Conservation (phyloP, 106 monocot genomes). For the Dendrobium officinale region DNA sequence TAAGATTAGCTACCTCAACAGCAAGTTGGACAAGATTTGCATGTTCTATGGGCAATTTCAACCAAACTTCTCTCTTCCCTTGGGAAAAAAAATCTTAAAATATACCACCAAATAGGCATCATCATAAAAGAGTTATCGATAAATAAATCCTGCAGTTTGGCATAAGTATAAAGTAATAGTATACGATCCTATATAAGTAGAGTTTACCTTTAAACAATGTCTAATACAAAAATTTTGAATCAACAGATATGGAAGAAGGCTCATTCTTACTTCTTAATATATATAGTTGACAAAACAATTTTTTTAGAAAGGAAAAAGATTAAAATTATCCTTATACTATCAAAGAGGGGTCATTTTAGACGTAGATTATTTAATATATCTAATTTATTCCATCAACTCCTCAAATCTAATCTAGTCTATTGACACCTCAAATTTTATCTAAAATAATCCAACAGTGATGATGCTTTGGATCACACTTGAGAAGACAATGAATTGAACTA, state of each 20-base stretch:
- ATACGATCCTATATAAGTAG: background rate
- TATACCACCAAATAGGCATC: no score
- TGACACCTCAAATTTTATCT: no score
- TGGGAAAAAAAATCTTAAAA: constrained; percentile 13
- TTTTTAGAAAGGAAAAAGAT: no score
- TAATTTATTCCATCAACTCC: no score
- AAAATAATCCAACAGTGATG: no score
- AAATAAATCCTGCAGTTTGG: background rate
- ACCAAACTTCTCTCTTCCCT: constrained; percentile 78
- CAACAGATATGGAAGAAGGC: background rate
- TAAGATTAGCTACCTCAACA: constrained; percentile 48
- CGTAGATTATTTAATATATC: no score
- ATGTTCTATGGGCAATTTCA: constrained; percentile 74
- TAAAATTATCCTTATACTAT: no score
- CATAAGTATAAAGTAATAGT: background rate
- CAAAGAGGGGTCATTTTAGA: no score
- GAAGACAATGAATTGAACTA: no score
- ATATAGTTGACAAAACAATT: background rate
- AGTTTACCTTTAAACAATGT: background rate
- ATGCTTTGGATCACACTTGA: no score
- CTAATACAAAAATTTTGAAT: background rate
- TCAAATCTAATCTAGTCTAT: no score
- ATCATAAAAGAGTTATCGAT: background rate
- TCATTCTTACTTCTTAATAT: background rate
- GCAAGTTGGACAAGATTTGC: constrained; percentile 71